A percentile compares a stretch with the other conserved stretches of the same genome.
Evolutionary conservation across 495 filamentous ascomycete genomes (phyloP).

Genomic region (Chaetomidium leptoderma): DNA sequence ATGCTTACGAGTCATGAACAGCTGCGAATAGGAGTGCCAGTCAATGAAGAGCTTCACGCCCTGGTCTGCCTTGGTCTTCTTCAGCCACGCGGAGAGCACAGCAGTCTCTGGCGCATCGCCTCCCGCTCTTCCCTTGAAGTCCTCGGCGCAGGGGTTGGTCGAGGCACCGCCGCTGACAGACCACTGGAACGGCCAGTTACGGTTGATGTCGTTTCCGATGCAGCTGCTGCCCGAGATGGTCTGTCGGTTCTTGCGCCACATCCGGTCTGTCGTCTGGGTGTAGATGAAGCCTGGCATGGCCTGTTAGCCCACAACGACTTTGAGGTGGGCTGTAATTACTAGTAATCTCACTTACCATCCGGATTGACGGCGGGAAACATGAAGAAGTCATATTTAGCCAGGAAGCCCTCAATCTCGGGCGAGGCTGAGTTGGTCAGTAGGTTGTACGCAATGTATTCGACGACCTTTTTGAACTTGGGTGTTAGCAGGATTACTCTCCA

Average conservation of each 20-base stretch:
- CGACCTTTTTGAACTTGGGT: slow-evolving; percentile 21
- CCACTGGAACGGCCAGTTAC: slow-evolving; percentile 60
- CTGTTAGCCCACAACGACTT: not conserved
- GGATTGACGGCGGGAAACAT: slow-evolving; percentile 61
- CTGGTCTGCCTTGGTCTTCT: slow-evolving; percentile 35
- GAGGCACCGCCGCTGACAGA: slow-evolving; percentile 46
- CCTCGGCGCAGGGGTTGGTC: slow-evolving; percentile 50
- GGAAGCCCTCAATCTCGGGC: slow-evolving; percentile 36
- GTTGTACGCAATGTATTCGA: slow-evolving; percentile 55
- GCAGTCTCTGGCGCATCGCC: slow-evolving; percentile 50
- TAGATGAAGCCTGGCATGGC: slow-evolving; percentile 50
- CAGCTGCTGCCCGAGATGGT: slow-evolving; percentile 40
- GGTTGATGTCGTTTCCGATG: slow-evolving; percentile 59
- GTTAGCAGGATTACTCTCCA: not conserved
- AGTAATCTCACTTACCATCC: slow-evolving; percentile 45
- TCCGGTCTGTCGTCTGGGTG: slow-evolving; percentile 53
- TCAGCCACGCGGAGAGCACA: slow-evolving; percentile 40
- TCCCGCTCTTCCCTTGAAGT: slow-evolving; percentile 47
- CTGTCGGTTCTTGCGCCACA: slow-evolving; percentile 65
- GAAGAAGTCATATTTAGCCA: slow-evolving; percentile 62
- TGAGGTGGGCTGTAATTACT: not conserved
- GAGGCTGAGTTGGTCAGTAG: slow-evolving; percentile 48
- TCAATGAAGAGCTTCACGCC: slow-evolving; percentile 59
- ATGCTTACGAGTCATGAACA: slow-evolving; percentile 18
- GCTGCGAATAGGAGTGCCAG: slow-evolving; percentile 57